Base-by-base conservation (phyloP, 768 basidiomycete species). In the Tylopilus rubrobrunneus region DNA sequence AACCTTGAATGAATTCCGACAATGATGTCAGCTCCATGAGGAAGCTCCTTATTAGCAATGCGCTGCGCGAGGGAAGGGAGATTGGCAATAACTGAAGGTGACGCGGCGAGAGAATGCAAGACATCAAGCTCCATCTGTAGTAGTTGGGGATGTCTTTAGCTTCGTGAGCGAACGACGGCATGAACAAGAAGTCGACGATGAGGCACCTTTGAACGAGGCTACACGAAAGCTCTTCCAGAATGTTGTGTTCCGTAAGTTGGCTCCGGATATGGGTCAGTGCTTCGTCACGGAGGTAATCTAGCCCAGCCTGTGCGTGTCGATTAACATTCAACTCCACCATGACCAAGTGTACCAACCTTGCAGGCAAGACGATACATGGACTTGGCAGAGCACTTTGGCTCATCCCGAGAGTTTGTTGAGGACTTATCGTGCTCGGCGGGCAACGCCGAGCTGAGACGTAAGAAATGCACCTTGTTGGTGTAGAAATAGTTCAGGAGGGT, bases 291-390 rank as follows among this genome's bases (percentile, higher is more conserved):
- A 67, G 49, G 5, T 40, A 1, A 11, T 67, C 63, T 11, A 69
- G 31, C 7, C 58, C 53, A 4, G 63, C 56, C 66, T 67, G 7
- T 8, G 36, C 2, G 0, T 7, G 14, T 27, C 14, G 5, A 31
- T 27, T 17, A 19, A 19, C 19, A 19, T 19, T 1, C 19, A 19
- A 19, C 19, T 19, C 19, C 19, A 19, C 19, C 19, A 19, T 19
- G 15, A 17, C 15, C 6, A 15, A 15, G 21, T 34, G 28, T 11
- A 52, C 61, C 9, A 45, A 73, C 76, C 66, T 76, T 76, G 46
- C 57, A 58, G 0, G 76, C 74, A 1, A 77, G 62, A 34, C 76
- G 71, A 54, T 75, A 78, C 71, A 77, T 77, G 0, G 76, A 78
- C 51, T 78, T 77, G 0, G 75, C 71, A 7, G 76, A 77, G 52